phyloP scores from a whole-genome alignment of 768 basidiomycete genomes.

The Mycena metata region DNA sequence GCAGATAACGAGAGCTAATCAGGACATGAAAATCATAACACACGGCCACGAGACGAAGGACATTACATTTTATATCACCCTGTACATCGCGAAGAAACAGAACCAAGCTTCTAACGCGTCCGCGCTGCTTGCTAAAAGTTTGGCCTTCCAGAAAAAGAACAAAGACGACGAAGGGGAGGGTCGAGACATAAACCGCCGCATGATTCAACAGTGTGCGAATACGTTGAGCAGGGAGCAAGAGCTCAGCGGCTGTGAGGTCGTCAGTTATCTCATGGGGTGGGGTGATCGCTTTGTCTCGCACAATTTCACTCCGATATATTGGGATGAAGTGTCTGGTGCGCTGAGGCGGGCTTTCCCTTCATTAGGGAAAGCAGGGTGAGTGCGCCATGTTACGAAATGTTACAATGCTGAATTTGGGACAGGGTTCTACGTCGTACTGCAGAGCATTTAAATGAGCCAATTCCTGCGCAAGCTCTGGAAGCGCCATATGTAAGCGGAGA shows the following conservation, averaged over 20 bases:
- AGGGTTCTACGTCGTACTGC: no score
- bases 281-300: constrained; percentile 55
- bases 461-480: not conserved
- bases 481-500: not conserved
- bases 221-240: constrained; percentile 51
- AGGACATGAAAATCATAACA: constrained; percentile 55
- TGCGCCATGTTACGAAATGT: no score
- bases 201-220: constrained; percentile 52
- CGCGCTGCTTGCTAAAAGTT: constrained; percentile 44
- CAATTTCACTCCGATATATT: constrained; percentile 51
- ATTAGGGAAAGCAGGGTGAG: not conserved
- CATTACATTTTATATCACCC: constrained; percentile 49
- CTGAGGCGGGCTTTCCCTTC: constrained; percentile 24
- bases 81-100: constrained; percentile 45
- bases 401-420: no score
- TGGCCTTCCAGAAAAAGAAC: constrained; percentile 41
- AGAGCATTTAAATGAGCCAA: no score
- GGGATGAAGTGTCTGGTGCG: constrained; percentile 39
- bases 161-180: constrained; percentile 33
- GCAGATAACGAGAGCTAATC: constrained; percentile 46
- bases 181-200: constrained; percentile 42
- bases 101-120: constrained; percentile 45
- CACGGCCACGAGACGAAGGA: constrained; percentile 49
- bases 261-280: constrained; percentile 59
- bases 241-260: constrained; percentile 52